A percentile compares a stretch with the other conserved stretches of the same genome.
Evolutionary conservation across 2,329 filamentous ascomycete genomes (phyloP).

Genomic region (Bretziella fagacearum): DNA sequence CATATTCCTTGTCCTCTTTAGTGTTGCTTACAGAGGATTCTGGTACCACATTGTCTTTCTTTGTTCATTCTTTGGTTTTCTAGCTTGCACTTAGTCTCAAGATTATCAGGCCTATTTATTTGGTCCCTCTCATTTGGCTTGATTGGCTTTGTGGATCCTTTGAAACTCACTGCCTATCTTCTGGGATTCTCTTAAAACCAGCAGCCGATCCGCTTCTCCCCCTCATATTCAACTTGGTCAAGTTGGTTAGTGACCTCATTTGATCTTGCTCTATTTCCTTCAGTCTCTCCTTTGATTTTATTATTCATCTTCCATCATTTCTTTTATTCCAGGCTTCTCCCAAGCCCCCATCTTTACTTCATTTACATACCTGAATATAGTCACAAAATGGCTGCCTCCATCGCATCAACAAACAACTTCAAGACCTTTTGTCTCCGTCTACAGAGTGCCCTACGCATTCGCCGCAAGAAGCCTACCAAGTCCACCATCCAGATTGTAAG

Average conservation of each 20-base stretch:
- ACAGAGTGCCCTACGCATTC: slow-evolving; percentile 26
- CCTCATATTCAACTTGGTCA: neutral
- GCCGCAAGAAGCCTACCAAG: slow-evolving; percentile 27
- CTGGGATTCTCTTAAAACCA: neutral
- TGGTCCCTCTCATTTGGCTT: no score
- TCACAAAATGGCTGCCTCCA: slow-evolving; percentile 11
- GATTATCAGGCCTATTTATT: neutral
- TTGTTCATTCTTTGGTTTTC: neutral
- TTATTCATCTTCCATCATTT: neutral
- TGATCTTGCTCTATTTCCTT: slow-evolving; percentile 1
- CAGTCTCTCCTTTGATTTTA: neutral
- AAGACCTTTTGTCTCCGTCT: slow-evolving; percentile 29
- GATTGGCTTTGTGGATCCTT: neutral
- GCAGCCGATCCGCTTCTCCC: neutral
- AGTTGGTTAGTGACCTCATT: neutral
- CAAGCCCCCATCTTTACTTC: neutral
- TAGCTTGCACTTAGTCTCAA: neutral
- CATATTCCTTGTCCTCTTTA: no score
- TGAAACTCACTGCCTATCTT: neutral
- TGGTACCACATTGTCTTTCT: neutral
- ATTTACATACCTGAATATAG: neutral
- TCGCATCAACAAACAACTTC: slow-evolving; percentile 22
- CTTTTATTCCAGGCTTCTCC: neutral
- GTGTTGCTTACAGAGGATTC: no score
- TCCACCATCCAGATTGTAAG: slow-evolving; percentile 30